Base-by-base conservation (phyloP, 129 eudicot species). In the Flaveria trinervia region DNA sequence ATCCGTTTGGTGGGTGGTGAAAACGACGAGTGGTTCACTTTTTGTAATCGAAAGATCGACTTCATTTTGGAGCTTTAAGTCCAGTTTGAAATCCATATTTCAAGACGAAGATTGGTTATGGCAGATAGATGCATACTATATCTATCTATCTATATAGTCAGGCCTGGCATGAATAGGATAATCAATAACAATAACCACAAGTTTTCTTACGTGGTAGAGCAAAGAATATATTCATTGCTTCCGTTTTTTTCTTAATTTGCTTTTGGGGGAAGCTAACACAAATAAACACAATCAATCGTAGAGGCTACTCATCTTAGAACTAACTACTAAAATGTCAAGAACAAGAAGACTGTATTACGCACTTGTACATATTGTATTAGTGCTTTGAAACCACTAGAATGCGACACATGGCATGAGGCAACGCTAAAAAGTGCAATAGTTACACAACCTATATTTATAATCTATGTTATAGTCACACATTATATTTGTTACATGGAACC, bases 1-100 rank as follows among this genome's bases (percentile, higher is more conserved):
- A 43, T 84, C 91, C 9, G 91, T 86, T 74, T 89, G 88, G 49
- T 65, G 71, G 23, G 88, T 82, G 70, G 74, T 39, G 85, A 86
- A 89, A 68, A 82, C 26, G 56, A 84, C 77, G 33, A 76, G 71
- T 1, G 71, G 73, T 18, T 79, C 82, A 43, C 76, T 77, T 76
- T 84, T 87, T 5, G 81, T 68, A 22, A 79, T 41, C 5, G 71
- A 83, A 45, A 84, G 72, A 30, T 83, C 84, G 12, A 70, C 82
- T 57, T 85, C 85, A 4, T 85, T 65, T 14, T 73, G 72, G 25
- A 81, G 72, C 57, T 88, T 83, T 28, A 83, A 77, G 61, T 87
- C 82, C 74, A 75, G 36, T 69, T 83, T 85, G 45, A 77, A 44
- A 15, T 86, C 89, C 94, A 89, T 88, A 51, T 50, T 78, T 49